Evolutionary conservation across 2,329 filamentous ascomycete species (phyloP).

Genomic region (Diaporthe eres): DNA sequence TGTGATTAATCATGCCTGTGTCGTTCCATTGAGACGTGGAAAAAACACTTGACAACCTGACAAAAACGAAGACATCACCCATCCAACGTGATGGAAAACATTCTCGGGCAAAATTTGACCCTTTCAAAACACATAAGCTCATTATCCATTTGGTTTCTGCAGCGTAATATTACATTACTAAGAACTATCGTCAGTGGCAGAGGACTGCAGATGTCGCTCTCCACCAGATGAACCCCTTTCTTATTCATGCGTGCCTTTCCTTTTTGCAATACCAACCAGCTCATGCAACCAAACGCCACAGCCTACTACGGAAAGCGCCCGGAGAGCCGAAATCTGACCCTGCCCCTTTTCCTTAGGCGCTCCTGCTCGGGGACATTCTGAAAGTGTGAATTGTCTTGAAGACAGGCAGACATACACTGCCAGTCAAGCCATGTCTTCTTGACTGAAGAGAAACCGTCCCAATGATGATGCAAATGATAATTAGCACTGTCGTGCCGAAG

Average conservation of each 20-base stretch:
- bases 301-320: not conserved
- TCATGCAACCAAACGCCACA: constrained; percentile 33
- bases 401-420: not conserved
- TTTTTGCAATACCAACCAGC: constrained; percentile 7
- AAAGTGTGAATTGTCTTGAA: not conserved
- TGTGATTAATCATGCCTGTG: not conserved
- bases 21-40: not conserved
- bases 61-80: not conserved
- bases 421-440: not conserved
- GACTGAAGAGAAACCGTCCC: not conserved
- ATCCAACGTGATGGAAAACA: too few relatives aligned
- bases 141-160: constrained; percentile 11
- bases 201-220: constrained; percentile 12
- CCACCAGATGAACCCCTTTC: constrained; percentile 12
- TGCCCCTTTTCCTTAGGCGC: not conserved
- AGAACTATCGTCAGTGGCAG: constrained; percentile 12
- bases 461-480: not conserved
- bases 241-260: constrained; percentile 18
- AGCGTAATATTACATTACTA: constrained; percentile 32
- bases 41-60: not conserved
- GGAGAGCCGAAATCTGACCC: not conserved
- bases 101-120: too few relatives aligned
- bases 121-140: not conserved
- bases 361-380: not conserved
- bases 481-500: constrained; percentile 9